phyloP scores from a whole-genome alignment of 495 filamentous ascomycete species.

The Daldinia bambusicola region DNA sequence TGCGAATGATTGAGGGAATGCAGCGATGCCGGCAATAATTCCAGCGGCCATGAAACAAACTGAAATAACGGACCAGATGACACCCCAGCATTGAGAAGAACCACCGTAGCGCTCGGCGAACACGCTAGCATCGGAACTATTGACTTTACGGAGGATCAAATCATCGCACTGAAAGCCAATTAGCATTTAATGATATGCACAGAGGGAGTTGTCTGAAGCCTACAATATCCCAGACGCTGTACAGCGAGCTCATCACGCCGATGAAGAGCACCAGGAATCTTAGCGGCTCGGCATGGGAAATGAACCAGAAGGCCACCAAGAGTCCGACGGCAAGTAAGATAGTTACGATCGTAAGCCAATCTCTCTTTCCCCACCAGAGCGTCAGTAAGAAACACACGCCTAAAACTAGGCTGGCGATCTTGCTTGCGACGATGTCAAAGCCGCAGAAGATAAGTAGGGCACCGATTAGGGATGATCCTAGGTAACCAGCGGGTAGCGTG shows the following conservation, averaged over 20 bases:
- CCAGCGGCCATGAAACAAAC: constrained; percentile 74
- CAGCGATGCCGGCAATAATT: constrained; percentile 78
- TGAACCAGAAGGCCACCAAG: constrained; percentile 82
- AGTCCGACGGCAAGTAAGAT: constrained; percentile 74
- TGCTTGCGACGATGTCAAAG: constrained; percentile 82
- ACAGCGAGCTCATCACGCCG: constrained; percentile 80
- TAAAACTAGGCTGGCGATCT: constrained; percentile 76
- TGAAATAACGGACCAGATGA: constrained; percentile 79
- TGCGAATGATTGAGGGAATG: constrained; percentile 73
- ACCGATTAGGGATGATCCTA: constrained; percentile 79
- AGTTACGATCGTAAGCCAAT: constrained; percentile 80
- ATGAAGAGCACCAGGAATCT: constrained; percentile 83
- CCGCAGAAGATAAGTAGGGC: constrained; percentile 82
- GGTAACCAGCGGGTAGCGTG: constrained; percentile 80
- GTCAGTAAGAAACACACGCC: constrained; percentile 80
- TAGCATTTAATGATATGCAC: constrained; percentile 20
- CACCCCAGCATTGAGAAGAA: constrained; percentile 83
- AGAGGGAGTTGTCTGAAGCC: constrained; percentile 43
- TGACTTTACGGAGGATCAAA: constrained; percentile 83
- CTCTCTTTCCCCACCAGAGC: constrained; percentile 80
- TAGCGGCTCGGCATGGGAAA: constrained; percentile 75
- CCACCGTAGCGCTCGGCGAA: constrained; percentile 82
- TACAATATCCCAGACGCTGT: constrained; percentile 87
- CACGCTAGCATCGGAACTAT: constrained; percentile 81
- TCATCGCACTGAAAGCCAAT: constrained; percentile 69